Base-by-base conservation (phyloP, 768 basidiomycete genomes). In the Lactarius deliciosus region DNA sequence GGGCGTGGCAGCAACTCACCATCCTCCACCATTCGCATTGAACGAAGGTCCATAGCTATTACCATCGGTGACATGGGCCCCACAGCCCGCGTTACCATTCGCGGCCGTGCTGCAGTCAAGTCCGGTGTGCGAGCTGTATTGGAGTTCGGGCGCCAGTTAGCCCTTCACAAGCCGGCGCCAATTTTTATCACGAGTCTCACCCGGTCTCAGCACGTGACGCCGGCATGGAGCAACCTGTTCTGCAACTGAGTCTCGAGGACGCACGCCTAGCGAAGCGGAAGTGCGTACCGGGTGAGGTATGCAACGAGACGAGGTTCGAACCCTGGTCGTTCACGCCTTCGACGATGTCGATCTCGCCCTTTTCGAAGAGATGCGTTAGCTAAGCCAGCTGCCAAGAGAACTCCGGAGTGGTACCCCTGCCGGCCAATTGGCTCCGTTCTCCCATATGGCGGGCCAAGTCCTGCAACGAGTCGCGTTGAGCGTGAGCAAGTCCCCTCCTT, bases 361-460 rank as follows among this genome's bases (percentile, higher is more conserved):
- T 72, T 68, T n/a, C 64, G 61, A 59, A 77, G 36, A 36, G 78
- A 68, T 16, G 77, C 5, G 58, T 47, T 53, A 45, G 60, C 53
- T 16, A 66, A 76, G 38, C 40, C 40, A 53, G 32, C 36, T 15
- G n/a, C 34, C 15, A 45, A 43, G 5, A 13, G 38, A 28, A 28
- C 5, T 40, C 16, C 40, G 40, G 40, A 59, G n/a, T 15, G 13
- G 50, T 73, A 74, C 84, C 75, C 75, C 68, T 66, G 76, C 74
- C 15, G 85, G 86, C 86, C 86, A 88, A 66, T 78, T 75, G 5
- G 70, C 66, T 41, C 77, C 82, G 15, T 79, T 76, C 41, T 84
- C 83, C 86, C 85, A 87, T 40, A 82, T 71, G 11, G 86, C 85
- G n/a, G 86, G 83, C 84, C 84, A 84, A 34, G 78, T 79, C 30